These are phyloP conservation scores for Hanseniaspora vineae DNA, from an alignment of 805 yeast genomes.

Conservation along the genomic window DNA sequence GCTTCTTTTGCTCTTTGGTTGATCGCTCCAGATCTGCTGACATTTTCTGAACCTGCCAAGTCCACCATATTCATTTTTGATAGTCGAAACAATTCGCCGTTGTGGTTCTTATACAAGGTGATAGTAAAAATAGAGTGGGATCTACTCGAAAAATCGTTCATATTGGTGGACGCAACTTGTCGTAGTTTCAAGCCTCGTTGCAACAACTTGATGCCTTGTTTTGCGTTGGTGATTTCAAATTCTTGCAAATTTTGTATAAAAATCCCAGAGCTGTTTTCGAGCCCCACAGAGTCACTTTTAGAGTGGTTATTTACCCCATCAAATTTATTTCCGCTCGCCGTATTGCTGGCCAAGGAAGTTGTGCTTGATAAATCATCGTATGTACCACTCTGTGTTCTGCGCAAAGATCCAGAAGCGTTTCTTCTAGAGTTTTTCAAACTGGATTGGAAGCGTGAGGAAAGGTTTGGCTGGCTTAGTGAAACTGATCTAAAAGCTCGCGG, in stretches of 20 bases:
- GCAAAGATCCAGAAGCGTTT: background rate
- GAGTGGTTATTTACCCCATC: no score
- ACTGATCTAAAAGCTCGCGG: background rate
- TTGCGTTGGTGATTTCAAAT: conserved; percentile 37
- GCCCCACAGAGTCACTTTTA: background rate
- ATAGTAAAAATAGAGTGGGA: conserved; percentile 70
- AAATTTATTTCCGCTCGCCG: background rate
- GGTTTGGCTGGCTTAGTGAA: conserved; percentile 1
- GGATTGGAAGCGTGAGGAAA: background rate
- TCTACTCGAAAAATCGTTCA: conserved; percentile 62
- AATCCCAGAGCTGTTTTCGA: conserved; percentile 24
- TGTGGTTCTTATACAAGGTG: conserved; percentile 37
- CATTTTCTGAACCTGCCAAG: conserved; percentile 90
- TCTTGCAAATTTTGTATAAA: conserved; percentile 56
- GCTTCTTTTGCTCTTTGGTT: conserved; percentile 86
- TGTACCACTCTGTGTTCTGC: background rate
- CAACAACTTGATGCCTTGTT: conserved; percentile 43
- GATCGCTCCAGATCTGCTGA: conserved; percentile 75
- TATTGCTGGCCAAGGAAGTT: background rate
- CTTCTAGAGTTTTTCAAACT: background rate
- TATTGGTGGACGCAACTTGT: conserved; percentile 59
- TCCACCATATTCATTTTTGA: conserved; percentile 83
- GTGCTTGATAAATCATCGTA: background rate
- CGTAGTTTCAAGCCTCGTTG: conserved; percentile 45
- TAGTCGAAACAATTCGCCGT: conserved; percentile 33